phyloP scores from a whole-genome alignment of 164 flowering plant genomes.

The Malania oleifera region DNA sequence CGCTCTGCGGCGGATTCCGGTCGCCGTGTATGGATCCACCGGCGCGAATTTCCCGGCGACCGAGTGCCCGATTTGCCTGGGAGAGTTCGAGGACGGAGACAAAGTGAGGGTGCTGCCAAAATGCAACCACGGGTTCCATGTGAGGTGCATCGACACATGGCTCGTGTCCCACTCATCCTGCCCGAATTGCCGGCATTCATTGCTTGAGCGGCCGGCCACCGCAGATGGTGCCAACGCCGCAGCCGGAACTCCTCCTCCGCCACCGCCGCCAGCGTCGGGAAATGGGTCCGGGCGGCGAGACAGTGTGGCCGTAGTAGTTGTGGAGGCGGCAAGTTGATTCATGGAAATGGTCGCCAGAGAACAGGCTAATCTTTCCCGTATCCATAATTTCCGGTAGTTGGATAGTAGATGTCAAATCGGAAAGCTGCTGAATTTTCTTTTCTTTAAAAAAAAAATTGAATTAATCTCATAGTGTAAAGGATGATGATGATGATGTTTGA shows the following conservation, averaged over 20 bases:
- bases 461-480: too few relatives aligned
- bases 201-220: constrained; percentile 26
- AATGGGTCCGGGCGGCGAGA: constrained; percentile 6
- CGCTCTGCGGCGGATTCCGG: constrained; percentile 47
- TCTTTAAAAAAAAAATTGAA: too few relatives aligned
- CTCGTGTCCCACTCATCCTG: constrained; percentile 64
- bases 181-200: constrained; percentile 60
- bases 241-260: constrained; percentile 5
- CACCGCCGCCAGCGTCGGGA: too few relatives aligned
- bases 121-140: constrained; percentile 68
- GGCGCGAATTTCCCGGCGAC: constrained; percentile 31
- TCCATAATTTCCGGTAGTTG: too few relatives aligned
- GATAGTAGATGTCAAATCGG: too few relatives aligned
- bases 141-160: constrained; percentile 72
- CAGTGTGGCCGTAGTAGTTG: neutral
- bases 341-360: neutral
- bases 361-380: neutral
- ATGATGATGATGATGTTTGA: too few relatives aligned
- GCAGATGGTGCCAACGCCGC: neutral
- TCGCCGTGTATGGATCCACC: constrained; percentile 42
- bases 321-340: neutral
- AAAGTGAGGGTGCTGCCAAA: constrained; percentile 59
- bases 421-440: too few relatives aligned
- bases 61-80: constrained; percentile 75
- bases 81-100: constrained; percentile 64